Conservation (phyloP, 2,329 filamentous ascomycete genomes). For the Neonectria punicea region DNA sequence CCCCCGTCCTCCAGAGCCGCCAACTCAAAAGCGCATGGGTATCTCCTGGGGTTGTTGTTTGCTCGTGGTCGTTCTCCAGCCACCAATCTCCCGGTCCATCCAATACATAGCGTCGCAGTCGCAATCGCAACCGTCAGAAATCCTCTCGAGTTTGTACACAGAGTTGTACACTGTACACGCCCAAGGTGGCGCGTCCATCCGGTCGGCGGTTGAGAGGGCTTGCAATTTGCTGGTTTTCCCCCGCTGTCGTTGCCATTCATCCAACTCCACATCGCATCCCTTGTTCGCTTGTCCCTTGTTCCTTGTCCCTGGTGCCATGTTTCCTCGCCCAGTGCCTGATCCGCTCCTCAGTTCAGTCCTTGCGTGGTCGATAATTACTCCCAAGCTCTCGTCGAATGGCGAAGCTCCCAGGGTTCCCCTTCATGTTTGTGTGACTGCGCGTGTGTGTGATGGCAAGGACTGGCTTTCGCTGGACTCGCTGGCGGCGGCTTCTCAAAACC, state of each 20-base stretch:
- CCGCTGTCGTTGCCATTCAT: constrained; percentile 21
- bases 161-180: constrained; percentile 43
- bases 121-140: constrained; percentile 28
- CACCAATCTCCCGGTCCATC: constrained; percentile 44
- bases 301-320: constrained; percentile 2
- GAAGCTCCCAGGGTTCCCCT: constrained; percentile 20
- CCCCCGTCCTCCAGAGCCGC: constrained; percentile 44
- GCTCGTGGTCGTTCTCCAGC: constrained; percentile 39
- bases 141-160: constrained; percentile 29
- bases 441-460: constrained; percentile 23
- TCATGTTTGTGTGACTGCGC: constrained; percentile 24
- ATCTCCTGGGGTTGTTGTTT: constrained; percentile 44
- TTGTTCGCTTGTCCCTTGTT: constrained; percentile 15
- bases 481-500: constrained; percentile 32
- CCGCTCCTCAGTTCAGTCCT: constrained; percentile 19
- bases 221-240: constrained; percentile 27
- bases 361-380: constrained; percentile 32
- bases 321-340: constrained; percentile 5
- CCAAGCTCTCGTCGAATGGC: constrained; percentile 30
- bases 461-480: constrained; percentile 21
- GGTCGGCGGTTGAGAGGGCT: constrained; percentile 33
- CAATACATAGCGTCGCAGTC: constrained; percentile 39
- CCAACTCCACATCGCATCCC: constrained; percentile 25
- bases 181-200: constrained; percentile 38
- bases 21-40: constrained; percentile 42